Evolutionary conservation across 1,139 yeast genomes (phyloP), one percentile per base, ranked within the genome.

Genomic region (Debaryomyces psychrophilus): DNA sequence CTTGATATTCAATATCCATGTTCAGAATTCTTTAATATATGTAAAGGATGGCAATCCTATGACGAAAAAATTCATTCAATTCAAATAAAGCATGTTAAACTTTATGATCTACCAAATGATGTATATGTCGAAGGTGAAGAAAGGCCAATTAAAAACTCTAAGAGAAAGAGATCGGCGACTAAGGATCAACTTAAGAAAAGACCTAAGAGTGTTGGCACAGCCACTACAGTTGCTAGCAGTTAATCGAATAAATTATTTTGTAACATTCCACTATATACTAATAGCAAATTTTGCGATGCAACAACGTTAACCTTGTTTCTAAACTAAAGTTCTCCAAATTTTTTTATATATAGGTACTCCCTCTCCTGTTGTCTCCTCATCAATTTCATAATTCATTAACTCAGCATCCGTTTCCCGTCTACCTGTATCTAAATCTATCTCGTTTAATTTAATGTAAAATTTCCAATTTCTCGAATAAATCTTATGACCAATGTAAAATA

Each of bases 1-100:
- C 76, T 93, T 51, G 97, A 93, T 61, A 87, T 93, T 44, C 96
- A 90, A 57, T 79, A 85, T 55, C 97, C 98, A 8, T 92, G 98
- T 61, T 79, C 90, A 15, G 99, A 93, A 51, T 93, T 92, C 62
- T 89, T 78, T 66, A 83, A 78, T 44, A 69, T 90, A 14, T 89
- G 97, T 64, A 84, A 89, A 55, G 76, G 82, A 33, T 89, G 93
- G 83, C 73, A 76, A 11, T 73, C 75, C 33, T 93, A 79, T 58
- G 80, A 85, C 54, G 85, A 79, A 47, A 79, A 80, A 36, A 65
- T 76, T n/a, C 76, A 85, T 61, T 77, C 79, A 25, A 69, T 86
- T 49, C 79, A 78, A 45, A 87, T 93, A 41, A 86, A 86, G 57
- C 86, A 89, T 56, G 92, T 90, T 12, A 87, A 88, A 57, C 68